Percentiles rank a stretch among this genome's conserved stretches.
These are phyloP conservation scores for Leishmania arabica DNA, from an alignment of 208 protist genomes.

Conservation along the genomic window DNA sequence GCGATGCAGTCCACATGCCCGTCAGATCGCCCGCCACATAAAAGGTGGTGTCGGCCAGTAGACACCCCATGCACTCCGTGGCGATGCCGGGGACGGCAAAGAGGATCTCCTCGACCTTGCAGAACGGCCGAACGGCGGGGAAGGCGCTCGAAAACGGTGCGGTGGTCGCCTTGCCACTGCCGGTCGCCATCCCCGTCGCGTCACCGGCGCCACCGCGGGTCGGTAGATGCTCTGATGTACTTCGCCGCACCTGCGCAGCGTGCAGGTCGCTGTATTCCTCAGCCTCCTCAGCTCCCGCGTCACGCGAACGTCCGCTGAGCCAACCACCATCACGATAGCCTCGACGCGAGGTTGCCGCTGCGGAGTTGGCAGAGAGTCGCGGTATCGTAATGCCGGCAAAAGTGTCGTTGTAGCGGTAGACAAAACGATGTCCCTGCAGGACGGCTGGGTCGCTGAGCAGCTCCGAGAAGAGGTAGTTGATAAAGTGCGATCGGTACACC, in stretches of 20 bases:
- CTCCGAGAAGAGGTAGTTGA: slow-evolving; percentile 69
- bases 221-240: background rate
- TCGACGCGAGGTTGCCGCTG: background rate
- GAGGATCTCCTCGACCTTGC: slow-evolving; percentile 86
- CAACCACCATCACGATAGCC: background rate
- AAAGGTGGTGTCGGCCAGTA: slow-evolving; percentile 87
- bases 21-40: slow-evolving; percentile 83
- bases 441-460: slow-evolving; percentile 48
- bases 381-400: slow-evolving; percentile 71
- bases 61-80: slow-evolving; percentile 83
- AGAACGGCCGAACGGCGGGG: slow-evolving; percentile 70
- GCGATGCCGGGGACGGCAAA: slow-evolving; percentile 87
- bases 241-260: slow-evolving; percentile 7
- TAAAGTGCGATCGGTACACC: slow-evolving; percentile 83
- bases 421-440: slow-evolving; percentile 48
- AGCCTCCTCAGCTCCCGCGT: background rate
- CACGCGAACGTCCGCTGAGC: background rate
- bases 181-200: background rate
- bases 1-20: slow-evolving; percentile 50
- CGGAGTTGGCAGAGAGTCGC: slow-evolving; percentile 27
- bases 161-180: background rate
- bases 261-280: slow-evolving; percentile 14
- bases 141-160: slow-evolving; percentile 16
- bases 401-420: slow-evolving; percentile 75
- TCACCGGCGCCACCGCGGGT: background rate